Base-by-base conservation (phyloP, 1,284 basidiomycete species). In the Fomes fomentarius region DNA sequence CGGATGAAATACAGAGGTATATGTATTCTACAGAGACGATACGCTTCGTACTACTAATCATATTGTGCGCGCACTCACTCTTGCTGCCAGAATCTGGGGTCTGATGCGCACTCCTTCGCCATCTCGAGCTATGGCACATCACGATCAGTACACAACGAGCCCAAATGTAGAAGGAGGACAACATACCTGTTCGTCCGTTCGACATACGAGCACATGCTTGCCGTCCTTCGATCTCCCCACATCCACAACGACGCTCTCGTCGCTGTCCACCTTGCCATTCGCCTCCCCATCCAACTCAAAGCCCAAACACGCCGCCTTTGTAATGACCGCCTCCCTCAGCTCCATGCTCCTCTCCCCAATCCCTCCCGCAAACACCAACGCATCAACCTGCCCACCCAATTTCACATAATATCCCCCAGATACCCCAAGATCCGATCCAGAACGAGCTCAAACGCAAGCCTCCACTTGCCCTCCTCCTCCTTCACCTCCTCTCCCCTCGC, bases 321-420 rank as follows among this genome's bases (percentile, higher is more conserved):
- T 67, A 2, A 72, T 75, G 11, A 94, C 76, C 25, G 83, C 82
- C 40, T 72, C 68, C 37, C 93, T 73, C 53, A 96, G 69, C 57
- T 81, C 75, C 7, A 72, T 74, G 47, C 85, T 83, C 61, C 78
- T 78, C 73, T 96, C 93, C 0, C 93, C 93, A 49, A 96, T 92
- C 0, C 93, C 93, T 4, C 93, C 93, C 0, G 90, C 80, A 67
- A 96, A 95, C 9, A 94, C 90, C 26, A 95, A 68, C 3, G 87
- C 92, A 68, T 94, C 89, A 6, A 94, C 82, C 58, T 72, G 50
- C 24, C 80, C 80, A 1, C 79, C 76, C 8, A 94, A 78, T 67
- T 91, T 88, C 63, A 91, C 72, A 60, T 88, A 82, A 67, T 93
- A 94, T 44, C 84, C 77, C 90, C 88, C 26, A 94, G 66, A 63